These are phyloP conservation scores for Echinosophora koreensis DNA, from an alignment of 306 rosid species.

Conservation along the genomic window DNA sequence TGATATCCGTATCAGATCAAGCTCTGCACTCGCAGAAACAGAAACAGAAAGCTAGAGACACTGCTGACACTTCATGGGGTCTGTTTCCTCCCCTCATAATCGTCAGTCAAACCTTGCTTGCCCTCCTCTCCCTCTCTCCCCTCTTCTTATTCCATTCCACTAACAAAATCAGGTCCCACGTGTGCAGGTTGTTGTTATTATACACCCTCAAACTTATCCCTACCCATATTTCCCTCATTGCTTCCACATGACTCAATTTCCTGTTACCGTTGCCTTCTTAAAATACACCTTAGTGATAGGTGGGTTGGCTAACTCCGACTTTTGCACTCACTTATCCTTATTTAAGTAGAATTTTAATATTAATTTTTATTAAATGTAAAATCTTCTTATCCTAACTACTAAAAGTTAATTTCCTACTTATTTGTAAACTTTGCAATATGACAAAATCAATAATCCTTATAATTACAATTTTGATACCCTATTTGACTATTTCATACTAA, in stretches of 20 bases:
- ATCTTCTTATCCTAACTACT: too few species aligned
- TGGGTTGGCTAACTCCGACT: background rate
- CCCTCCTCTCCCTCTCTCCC: background rate
- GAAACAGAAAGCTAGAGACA: background rate
- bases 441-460: constrained; percentile 6
- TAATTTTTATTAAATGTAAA: too few species aligned
- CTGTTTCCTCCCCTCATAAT: too few species aligned
- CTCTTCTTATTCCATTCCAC: background rate
- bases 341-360: too few species aligned
- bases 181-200: background rate
- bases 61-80: background rate
- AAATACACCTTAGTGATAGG: background rate
- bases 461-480: constrained; percentile 19
- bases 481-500: constrained; percentile 5
- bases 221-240: constrained; percentile 1
- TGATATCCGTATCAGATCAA: too few species aligned
- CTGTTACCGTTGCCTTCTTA: background rate
- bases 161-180: background rate
- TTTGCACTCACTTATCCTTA: too few species aligned
- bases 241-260: background rate
- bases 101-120: background rate
- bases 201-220: background rate
- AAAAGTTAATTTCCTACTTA: too few species aligned
- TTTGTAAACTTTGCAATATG: background rate
- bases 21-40: background rate